phyloP scores from a whole-genome alignment of 106 monocot species.

The Ottelia alismoides region DNA sequence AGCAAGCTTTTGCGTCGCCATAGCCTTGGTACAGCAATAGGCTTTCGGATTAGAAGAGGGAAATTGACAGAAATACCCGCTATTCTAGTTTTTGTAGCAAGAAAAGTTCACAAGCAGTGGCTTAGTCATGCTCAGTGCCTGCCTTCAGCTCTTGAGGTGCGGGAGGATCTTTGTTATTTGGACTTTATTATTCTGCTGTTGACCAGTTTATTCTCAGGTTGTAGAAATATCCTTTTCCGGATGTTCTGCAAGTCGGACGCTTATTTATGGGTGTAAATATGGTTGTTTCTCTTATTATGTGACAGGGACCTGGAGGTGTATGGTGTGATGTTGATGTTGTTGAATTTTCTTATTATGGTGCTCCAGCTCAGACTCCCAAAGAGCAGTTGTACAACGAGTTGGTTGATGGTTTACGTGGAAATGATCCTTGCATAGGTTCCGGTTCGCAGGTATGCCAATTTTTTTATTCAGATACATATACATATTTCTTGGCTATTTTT shows the following conservation, averaged over 20 bases:
- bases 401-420: conserved; percentile 83
- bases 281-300: too few relatives aligned
- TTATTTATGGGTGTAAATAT: too few relatives aligned
- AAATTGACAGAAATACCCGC: conserved; percentile 74
- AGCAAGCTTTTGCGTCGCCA: conserved; percentile 88
- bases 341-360: conserved; percentile 96
- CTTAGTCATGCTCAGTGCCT: conserved; percentile 71
- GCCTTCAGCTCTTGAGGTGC: conserved; percentile 80
- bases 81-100: conserved; percentile 93
- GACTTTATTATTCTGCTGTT: too few relatives aligned
- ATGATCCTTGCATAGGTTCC: conserved; percentile 82
- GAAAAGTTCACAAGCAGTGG: conserved; percentile 91
- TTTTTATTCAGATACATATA: too few relatives aligned
- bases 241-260: too few relatives aligned
- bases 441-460: conserved; percentile 99
- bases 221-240: too few relatives aligned
- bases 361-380: conserved; percentile 81
- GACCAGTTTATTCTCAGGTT: too few relatives aligned
- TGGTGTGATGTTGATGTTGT: conserved; percentile 99
- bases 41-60: conserved; percentile 78
- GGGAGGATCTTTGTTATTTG: not conserved
- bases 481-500: too few relatives aligned
- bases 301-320: conserved; percentile 92
- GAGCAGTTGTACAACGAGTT: conserved; percentile 86
- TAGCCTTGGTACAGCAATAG: conserved; percentile 90